A percentile compares a stretch with the other conserved stretches of the same genome.
These are phyloP conservation scores for Cocos nucifera DNA, from an alignment of 176 grass and related monocot species.

Conservation along the genomic window DNA sequence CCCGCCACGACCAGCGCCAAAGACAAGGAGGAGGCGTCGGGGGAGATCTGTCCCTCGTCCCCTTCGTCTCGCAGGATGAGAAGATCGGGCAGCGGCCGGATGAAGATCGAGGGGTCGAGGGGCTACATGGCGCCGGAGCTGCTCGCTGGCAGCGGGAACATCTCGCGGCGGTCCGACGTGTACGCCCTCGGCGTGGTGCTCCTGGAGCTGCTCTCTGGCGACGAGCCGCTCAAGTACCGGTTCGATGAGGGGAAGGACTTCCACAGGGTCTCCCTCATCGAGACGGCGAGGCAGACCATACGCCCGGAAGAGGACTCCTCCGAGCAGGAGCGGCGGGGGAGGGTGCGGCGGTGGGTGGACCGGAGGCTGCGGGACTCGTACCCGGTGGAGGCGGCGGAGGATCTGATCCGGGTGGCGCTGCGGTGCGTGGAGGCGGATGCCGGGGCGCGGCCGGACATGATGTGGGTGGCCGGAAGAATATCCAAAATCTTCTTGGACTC, in stretches of 20 bases:
- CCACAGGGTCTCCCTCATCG: slow-evolving; percentile 57
- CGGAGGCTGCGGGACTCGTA: slow-evolving; percentile 65
- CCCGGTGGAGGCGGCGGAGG: slow-evolving; percentile 36
- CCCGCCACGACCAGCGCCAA: slow-evolving; percentile 1
- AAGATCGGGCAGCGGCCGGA: slow-evolving; percentile 23
- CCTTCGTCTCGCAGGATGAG: too few species aligned
- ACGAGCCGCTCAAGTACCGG: slow-evolving; percentile 52
- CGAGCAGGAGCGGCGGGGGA: slow-evolving; percentile 20
- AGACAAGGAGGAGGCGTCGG: not conserved
- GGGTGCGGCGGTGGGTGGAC: slow-evolving; percentile 80
- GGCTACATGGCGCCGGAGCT: slow-evolving; percentile 81
- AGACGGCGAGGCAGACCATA: slow-evolving; percentile 36
- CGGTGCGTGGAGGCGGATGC: slow-evolving; percentile 43
- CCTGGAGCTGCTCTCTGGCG: slow-evolving; percentile 70
- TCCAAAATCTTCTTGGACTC: slow-evolving; percentile 82
- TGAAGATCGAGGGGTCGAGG: slow-evolving; percentile 64
- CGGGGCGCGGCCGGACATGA: slow-evolving; percentile 52
- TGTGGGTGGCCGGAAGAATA: slow-evolving; percentile 57
- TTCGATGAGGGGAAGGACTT: slow-evolving; percentile 25
- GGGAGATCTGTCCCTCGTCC: too few species aligned
- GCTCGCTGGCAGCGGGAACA: slow-evolving; percentile 12
- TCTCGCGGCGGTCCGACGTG: slow-evolving; percentile 51
- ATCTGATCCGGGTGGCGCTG: slow-evolving; percentile 50
- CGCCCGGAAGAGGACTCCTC: not conserved
- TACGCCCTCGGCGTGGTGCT: slow-evolving; percentile 66